A percentile compares a stretch with the other conserved stretches of the same genome.
Evolutionary conservation across 1,284 basidiomycete genomes (phyloP).

Genomic region (Termitomyces sp.): DNA sequence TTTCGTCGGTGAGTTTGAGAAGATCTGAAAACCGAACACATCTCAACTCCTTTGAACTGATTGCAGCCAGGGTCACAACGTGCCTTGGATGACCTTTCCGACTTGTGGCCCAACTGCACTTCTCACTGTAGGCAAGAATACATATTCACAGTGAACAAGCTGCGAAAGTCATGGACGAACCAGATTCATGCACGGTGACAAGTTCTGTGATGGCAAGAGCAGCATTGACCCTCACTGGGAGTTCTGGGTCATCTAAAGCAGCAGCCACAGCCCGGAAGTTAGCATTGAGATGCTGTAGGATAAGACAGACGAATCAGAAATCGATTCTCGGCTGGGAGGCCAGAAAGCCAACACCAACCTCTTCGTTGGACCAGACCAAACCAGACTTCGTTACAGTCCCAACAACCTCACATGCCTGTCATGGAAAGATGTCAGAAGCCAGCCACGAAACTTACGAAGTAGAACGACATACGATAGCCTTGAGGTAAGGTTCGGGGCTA

Average conservation of each 20-base stretch:
- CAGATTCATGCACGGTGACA: conserved; percentile 60
- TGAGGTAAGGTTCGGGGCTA: conserved; percentile 62
- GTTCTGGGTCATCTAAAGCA: conserved; percentile 67
- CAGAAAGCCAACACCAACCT: conserved; percentile 34
- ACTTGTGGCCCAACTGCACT: conserved; percentile 73
- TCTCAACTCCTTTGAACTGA: not conserved
- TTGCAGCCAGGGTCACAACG: conserved; percentile 14
- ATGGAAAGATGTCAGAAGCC: conserved; percentile 6
- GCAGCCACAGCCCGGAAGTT: conserved; percentile 60
- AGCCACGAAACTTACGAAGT: conserved; percentile 6
- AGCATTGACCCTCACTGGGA: conserved; percentile 84
- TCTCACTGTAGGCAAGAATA: conserved; percentile 45
- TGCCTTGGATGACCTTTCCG: conserved; percentile 83
- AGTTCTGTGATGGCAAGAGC: conserved; percentile 79
- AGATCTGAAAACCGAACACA: conserved; percentile 45
- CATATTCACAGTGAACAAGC: not conserved
- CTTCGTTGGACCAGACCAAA: conserved; percentile 60
- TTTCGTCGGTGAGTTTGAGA: conserved; percentile 84
- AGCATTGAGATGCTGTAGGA: conserved; percentile 49
- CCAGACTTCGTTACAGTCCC: conserved; percentile 66
- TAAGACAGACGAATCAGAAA: not conserved
- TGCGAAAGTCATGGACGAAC: conserved; percentile 32
- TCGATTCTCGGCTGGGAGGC: not conserved
- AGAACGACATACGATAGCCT: conserved; percentile 57
- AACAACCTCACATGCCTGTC: conserved; percentile 74